These are phyloP conservation scores for Neofusicoccum kwambonambiense DNA, from an alignment of 2,329 filamentous ascomycete genomes.

Conservation along the genomic window DNA sequence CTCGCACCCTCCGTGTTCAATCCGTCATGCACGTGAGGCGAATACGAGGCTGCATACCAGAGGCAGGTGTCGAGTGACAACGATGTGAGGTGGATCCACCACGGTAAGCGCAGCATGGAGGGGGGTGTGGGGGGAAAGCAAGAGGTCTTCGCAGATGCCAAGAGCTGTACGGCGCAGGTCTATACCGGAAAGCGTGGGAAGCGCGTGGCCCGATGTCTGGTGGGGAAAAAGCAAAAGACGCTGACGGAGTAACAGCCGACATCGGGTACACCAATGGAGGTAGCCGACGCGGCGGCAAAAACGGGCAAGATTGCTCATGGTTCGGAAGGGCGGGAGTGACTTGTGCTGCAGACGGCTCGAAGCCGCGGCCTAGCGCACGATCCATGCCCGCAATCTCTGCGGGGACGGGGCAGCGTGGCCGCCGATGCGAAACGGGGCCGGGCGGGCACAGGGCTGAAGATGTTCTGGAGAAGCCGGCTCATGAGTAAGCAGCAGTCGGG, in stretches of 20 bases:
- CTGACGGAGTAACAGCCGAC: not conserved
- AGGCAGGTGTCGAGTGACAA: not conserved
- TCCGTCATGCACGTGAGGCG: not conserved
- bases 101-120: not conserved
- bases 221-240: not conserved
- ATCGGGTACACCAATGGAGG: not conserved
- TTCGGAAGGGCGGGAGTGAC: not conserved
- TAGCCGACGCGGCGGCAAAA: not conserved
- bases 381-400: conserved; percentile 2
- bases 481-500: not conserved
- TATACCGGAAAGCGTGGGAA: conserved; percentile 7
- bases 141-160: not conserved
- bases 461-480: not conserved
- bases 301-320: not conserved
- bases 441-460: conserved; percentile 10
- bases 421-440: not conserved
- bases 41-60: not conserved
- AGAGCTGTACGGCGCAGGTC: not conserved
- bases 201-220: not conserved
- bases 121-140: not conserved
- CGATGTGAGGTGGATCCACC: not conserved
- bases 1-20: not conserved
- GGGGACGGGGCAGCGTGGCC: not conserved
- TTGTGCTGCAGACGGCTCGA: conserved; percentile 3
- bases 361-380: not conserved